Conservation (phyloP, 352 stramenopile genomes). For the Salisapilia sapeloensis region DNA sequence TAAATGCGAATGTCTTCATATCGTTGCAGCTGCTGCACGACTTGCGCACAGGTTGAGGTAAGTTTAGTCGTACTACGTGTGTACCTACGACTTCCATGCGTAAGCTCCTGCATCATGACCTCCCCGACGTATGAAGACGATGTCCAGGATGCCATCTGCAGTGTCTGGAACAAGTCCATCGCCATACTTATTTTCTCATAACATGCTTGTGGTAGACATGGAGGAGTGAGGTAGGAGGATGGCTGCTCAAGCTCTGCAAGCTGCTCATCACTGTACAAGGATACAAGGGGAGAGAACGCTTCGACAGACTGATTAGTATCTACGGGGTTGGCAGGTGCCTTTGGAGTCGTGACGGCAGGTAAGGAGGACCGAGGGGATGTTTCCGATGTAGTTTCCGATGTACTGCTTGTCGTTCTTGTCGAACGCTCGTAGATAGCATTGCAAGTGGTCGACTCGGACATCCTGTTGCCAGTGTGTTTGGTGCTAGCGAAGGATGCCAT, state of each 20-base stretch:
- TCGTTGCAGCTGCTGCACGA: slow-evolving; percentile 18
- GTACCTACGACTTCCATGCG: too few relatives aligned
- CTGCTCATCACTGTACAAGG: too few relatives aligned
- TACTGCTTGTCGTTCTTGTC: neutral
- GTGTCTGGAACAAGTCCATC: slow-evolving; percentile 44
- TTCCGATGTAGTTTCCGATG: neutral
- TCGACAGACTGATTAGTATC: too few relatives aligned
- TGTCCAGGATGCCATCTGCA: slow-evolving; percentile 37
- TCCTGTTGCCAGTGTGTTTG: neutral
- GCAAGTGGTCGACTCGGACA: neutral
- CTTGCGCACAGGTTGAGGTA: slow-evolving; percentile 11
- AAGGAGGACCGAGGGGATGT: neutral
- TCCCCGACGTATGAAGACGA: slow-evolving; percentile 4
- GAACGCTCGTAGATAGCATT: neutral
- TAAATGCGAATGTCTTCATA: slow-evolving; percentile 40
- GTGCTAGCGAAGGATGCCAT: neutral
- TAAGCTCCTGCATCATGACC: slow-evolving; percentile 1
- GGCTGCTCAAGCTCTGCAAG: too few relatives aligned
- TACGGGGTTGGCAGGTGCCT: too few relatives aligned
- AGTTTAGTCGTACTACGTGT: slow-evolving; percentile 36
- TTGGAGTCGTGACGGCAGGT: neutral
- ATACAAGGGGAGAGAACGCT: too few relatives aligned
- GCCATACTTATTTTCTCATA: slow-evolving; percentile 32
- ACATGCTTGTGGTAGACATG: slow-evolving; percentile 17
- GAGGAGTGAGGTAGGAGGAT: slow-evolving; percentile 19